Evolutionary conservation across 2,329 filamentous ascomycete genomes (phyloP), one percentile per base, ranked within the genome.

Genomic region (Sclerotinia glacialis): DNA sequence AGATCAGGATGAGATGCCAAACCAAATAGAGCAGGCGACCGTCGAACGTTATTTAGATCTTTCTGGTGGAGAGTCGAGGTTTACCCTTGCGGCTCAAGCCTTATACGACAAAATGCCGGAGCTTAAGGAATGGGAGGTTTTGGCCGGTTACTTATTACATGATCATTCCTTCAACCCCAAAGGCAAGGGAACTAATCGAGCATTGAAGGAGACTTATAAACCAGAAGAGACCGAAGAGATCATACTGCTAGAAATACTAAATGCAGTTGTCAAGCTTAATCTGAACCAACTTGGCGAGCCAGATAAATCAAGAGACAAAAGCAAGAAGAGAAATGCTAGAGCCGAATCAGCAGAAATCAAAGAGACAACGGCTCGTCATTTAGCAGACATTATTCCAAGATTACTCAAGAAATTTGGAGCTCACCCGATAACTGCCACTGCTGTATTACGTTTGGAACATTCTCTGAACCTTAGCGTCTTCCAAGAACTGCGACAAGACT

Each of bases 321-420:
- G 80, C 21, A 80, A 78, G 70, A 81, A 79, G 73, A 74, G 71
- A 59, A 80, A 80, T 18, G 82, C 86, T 64, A 86, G 85, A 59
- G 82, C 86, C 28, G 87, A 92, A 67, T 78, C 83, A 23, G 79
- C 83, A 7, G 90, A 93, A 67, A 84, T 88, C 34, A 89, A 92
- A 69, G 93, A 97, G 73, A 87, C 90, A 59, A 88, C 90, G 46
- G 92, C 92, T 2, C 83, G 93, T 58, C 87, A 89, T 71, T 83
- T 99, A 47, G 91, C 92, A 11, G 82, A 85, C 47, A 83, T 91
- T 18, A 94, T 98, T 64, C 95, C 95, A 0, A 88, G 87, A 70
- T 85, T 99, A 2, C 81, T 99, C 62, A 97, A 90, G 78, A 98
- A 97, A 76, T 99, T 93, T 73, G 94, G 95, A 6, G 91, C 93